phyloP scores from a whole-genome alignment of 768 basidiomycete species.

The Goffeauzyma gilvescens region DNA sequence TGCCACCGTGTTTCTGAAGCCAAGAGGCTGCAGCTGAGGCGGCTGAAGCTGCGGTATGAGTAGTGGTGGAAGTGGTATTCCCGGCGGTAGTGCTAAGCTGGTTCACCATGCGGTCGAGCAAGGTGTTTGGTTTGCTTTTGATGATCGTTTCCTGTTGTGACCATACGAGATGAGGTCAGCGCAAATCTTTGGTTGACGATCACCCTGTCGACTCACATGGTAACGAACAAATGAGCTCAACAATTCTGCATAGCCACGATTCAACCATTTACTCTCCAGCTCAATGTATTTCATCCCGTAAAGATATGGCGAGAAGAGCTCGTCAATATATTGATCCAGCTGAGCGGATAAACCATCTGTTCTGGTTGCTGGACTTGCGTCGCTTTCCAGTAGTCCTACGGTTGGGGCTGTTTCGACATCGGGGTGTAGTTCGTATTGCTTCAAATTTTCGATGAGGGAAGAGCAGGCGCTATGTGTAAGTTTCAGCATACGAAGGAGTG shows the following conservation, averaged over 20 bases:
- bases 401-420: background rate
- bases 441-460: conserved; percentile 69
- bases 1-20: conserved; percentile 49
- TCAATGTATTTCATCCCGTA: conserved; percentile 85
- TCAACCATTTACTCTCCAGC: conserved; percentile 65
- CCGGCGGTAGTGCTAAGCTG: conserved; percentile 47
- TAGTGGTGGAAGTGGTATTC: conserved; percentile 36
- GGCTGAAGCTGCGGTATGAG: conserved; percentile 18
- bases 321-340: conserved; percentile 92
- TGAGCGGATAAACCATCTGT: conserved; percentile 49
- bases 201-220: conserved; percentile 44
- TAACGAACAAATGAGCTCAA: conserved; percentile 62
- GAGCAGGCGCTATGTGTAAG: conserved; percentile 65
- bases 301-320: conserved; percentile 80
- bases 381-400: too few species aligned
- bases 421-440: conserved; percentile 52
- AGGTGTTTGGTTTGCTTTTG: conserved; percentile 42
- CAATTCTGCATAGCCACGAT: conserved; percentile 54
- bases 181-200: background rate
- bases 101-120: conserved; percentile 80
- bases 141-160: conserved; percentile 33
- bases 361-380: conserved; percentile 33
- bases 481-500: conserved; percentile 75
- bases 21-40: conserved; percentile 52
- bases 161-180: conserved; percentile 44